phyloP scores from a whole-genome alignment of 192 early-diverging fungal species.

The Backusella westeae region DNA sequence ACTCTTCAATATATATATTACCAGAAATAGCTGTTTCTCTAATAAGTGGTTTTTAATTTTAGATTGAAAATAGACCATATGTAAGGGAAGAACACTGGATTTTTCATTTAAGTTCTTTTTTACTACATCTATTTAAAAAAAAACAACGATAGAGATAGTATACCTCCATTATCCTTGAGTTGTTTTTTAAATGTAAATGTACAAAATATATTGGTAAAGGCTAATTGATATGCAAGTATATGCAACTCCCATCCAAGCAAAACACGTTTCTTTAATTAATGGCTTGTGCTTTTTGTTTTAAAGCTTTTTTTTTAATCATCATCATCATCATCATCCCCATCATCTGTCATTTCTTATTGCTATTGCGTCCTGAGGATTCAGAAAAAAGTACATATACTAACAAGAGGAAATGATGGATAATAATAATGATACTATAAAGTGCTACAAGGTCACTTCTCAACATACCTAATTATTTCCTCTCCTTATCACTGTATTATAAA shows the following conservation, averaged over 20 bases:
- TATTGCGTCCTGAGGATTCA: background rate
- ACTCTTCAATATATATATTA: background rate
- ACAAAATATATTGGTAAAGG: background rate
- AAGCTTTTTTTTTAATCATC: background rate
- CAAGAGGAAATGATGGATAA: background rate
- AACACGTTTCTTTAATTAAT: conserved; percentile 3
- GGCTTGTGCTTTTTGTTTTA: background rate
- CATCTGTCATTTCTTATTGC: background rate
- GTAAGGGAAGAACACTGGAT: background rate
- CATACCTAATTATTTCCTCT: background rate
- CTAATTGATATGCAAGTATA: background rate
- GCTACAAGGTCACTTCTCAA: background rate
- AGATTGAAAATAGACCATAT: background rate
- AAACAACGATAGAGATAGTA: background rate
- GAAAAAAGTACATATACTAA: background rate
- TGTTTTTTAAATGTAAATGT: background rate
- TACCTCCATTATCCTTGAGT: background rate
- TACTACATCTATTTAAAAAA: background rate
- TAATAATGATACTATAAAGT: background rate
- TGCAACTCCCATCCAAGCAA: background rate
- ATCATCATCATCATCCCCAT: background rate
- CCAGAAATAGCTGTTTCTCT: too few relatives aligned
- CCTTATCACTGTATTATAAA: background rate
- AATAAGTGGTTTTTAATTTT: background rate
- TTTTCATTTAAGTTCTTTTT: background rate